Percentiles rank a stretch among this genome's conserved stretches.
These are phyloP conservation scores for Ascochyta viciae-villosae DNA, from an alignment of 2,329 filamentous ascomycete species.

Conservation along the genomic window DNA sequence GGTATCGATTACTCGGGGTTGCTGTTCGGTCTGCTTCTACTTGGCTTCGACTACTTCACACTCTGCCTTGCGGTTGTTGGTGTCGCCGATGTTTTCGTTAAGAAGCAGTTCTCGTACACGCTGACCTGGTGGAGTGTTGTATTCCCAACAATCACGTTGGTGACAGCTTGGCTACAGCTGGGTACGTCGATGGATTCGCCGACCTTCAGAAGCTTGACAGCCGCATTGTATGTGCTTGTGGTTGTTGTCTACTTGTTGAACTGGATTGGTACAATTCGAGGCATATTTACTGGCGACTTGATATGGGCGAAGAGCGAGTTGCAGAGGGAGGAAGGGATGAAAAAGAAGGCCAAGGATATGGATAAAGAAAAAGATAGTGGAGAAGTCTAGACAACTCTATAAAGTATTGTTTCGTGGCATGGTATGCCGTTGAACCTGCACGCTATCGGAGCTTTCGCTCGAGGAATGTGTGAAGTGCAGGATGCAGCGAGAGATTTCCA, in stretches of 20 bases:
- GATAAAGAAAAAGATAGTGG: background rate
- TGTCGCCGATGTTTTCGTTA: slow-evolving; percentile 6
- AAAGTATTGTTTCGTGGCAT: slow-evolving; percentile 33
- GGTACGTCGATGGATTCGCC: slow-evolving; percentile 8
- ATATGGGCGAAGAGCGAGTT: slow-evolving; percentile 15
- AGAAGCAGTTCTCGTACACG: slow-evolving; percentile 13
- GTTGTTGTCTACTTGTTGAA: slow-evolving; percentile 8
- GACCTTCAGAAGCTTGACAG: slow-evolving; percentile 6
- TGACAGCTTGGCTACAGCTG: slow-evolving; percentile 13
- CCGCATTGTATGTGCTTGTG: slow-evolving; percentile 3
- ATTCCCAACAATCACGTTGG: slow-evolving; percentile 6
- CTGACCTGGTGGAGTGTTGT: slow-evolving; percentile 15
- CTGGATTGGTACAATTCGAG: slow-evolving; percentile 7
- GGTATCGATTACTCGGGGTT: slow-evolving; percentile 6
- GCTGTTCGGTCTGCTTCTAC: slow-evolving; percentile 3
- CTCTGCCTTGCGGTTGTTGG: slow-evolving; percentile 8
- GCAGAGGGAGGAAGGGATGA: slow-evolving; percentile 11
- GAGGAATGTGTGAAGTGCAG: slow-evolving; percentile 21
- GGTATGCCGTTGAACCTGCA: slow-evolving; percentile 44
- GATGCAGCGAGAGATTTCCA: slow-evolving; percentile 24
- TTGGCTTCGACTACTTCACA: slow-evolving; percentile 12
- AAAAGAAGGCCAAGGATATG: slow-evolving; percentile 11
- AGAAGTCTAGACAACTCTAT: background rate
- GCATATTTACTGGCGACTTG: slow-evolving; percentile 2
- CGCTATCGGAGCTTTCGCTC: slow-evolving; percentile 24